These are phyloP conservation scores for Gomphus bonarii DNA, from an alignment of 1,284 basidiomycete genomes.

Conservation along the genomic window DNA sequence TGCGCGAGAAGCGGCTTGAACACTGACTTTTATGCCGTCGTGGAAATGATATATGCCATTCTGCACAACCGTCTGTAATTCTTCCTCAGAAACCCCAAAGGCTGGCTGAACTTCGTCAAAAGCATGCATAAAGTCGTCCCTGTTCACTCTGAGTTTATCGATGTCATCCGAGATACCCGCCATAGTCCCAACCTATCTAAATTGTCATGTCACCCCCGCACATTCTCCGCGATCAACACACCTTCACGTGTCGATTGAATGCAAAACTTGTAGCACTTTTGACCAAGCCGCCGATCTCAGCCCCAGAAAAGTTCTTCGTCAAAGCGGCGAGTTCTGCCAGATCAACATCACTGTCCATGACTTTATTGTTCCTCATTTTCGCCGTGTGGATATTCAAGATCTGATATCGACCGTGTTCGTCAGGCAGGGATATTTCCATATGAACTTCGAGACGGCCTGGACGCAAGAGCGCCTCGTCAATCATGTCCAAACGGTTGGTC, in stretches of 20 bases:
- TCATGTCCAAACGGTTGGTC: slow-evolving; percentile 99
- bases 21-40: slow-evolving; percentile 58
- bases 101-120: slow-evolving; percentile 94
- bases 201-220: neutral
- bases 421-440: slow-evolving; percentile 97
- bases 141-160: slow-evolving; percentile 85
- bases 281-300: slow-evolving; percentile 92
- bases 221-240: slow-evolving; percentile 15
- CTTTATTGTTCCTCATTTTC: slow-evolving; percentile 88
- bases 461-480: slow-evolving; percentile 94
- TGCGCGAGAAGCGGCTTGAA: neutral
- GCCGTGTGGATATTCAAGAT: slow-evolving; percentile 94
- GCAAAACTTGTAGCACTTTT: slow-evolving; percentile 98
- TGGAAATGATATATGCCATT: slow-evolving; percentile 97
- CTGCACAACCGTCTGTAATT: slow-evolving; percentile 87
- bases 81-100: slow-evolving; percentile 97
- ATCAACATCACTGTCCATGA: slow-evolving; percentile 88
- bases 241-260: slow-evolving; percentile 95
- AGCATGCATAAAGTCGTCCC: slow-evolving; percentile 84
- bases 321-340: slow-evolving; percentile 71
- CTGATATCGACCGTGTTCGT: slow-evolving; percentile 87
- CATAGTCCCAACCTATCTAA: slow-evolving; percentile 75
- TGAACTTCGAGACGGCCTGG: slow-evolving; percentile 99
- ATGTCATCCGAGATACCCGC: slow-evolving; percentile 95
- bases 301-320: slow-evolving; percentile 98